Conservation (phyloP, 2,329 filamentous ascomycete genomes). For the Talaromyces sp. region DNA sequence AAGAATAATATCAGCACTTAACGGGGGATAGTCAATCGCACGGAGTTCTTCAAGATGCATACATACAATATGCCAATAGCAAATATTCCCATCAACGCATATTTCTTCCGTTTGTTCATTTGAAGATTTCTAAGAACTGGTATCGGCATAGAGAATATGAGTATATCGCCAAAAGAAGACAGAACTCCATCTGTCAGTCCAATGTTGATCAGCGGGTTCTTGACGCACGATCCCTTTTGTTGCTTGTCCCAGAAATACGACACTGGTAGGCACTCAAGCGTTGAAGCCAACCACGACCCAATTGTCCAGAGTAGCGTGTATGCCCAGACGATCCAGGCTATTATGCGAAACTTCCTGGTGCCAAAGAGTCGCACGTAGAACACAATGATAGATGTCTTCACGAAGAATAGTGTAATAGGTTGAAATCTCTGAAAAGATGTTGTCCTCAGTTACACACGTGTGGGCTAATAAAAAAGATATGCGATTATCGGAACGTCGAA, state of each 20-base stretch:
- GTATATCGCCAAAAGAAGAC: neutral
- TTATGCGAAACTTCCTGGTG: neutral
- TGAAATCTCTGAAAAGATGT: neutral
- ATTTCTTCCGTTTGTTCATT: neutral
- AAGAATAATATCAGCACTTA: neutral
- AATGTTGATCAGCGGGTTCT: neutral
- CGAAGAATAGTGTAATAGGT: neutral
- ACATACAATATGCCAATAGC: neutral
- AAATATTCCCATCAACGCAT: neutral
- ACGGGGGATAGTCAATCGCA: no score
- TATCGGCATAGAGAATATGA: slow-evolving; percentile 3
- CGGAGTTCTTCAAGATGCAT: no score
- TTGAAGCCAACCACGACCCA: neutral
- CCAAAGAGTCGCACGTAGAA: neutral
- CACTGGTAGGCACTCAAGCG: neutral
- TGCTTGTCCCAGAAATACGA: neutral
- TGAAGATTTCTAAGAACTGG: neutral
- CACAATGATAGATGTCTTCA: neutral
- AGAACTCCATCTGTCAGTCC: neutral
- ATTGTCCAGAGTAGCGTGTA: neutral
- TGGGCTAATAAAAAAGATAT: no score
- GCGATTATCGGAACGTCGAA: no score
- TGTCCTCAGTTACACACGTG: no score
- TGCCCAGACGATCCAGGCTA: neutral
- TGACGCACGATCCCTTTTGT: neutral